phyloP scores from a whole-genome alignment of 768 basidiomycete species.

The Cyathus striatus region DNA sequence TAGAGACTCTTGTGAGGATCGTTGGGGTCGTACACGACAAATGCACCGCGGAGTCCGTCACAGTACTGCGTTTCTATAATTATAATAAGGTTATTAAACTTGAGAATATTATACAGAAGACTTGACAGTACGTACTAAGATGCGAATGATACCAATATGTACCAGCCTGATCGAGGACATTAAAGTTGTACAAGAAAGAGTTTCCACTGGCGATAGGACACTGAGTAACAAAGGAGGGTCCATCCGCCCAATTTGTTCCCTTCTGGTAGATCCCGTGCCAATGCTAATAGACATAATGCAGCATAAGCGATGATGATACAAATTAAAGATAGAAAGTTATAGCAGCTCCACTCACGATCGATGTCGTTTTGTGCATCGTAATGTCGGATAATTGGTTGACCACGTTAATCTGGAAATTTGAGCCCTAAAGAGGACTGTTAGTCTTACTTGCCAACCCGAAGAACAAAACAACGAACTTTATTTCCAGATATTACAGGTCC shows the following conservation, averaged over 20 bases:
- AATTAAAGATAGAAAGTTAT: not conserved
- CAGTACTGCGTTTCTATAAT: conserved; percentile 39
- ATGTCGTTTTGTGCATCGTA: conserved; percentile 15
- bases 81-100: conserved; percentile 14
- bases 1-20: conserved; percentile 37
- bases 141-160: conserved; percentile 37
- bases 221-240: conserved; percentile 30
- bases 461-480: conserved; percentile 5
- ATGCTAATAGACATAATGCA: conserved; percentile 24
- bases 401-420: conserved; percentile 16
- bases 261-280: conserved; percentile 37
- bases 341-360: conserved; percentile 14
- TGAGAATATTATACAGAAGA: conserved; percentile 11
- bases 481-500: conserved; percentile 10
- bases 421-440: conserved; percentile 9
- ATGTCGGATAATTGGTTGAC: conserved; percentile 12
- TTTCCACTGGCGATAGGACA: conserved; percentile 35
- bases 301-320: not conserved
- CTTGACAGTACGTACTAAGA: conserved; percentile 22
- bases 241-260: conserved; percentile 33
- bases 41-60: conserved; percentile 38
- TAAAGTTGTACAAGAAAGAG: conserved; percentile 34
- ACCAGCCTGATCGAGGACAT: conserved; percentile 29
- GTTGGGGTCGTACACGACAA: conserved; percentile 37
- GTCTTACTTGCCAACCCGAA: conserved; percentile 7